phyloP scores from a whole-genome alignment of 768 basidiomycete genomes.

The Fistulinella prunicolor region DNA sequence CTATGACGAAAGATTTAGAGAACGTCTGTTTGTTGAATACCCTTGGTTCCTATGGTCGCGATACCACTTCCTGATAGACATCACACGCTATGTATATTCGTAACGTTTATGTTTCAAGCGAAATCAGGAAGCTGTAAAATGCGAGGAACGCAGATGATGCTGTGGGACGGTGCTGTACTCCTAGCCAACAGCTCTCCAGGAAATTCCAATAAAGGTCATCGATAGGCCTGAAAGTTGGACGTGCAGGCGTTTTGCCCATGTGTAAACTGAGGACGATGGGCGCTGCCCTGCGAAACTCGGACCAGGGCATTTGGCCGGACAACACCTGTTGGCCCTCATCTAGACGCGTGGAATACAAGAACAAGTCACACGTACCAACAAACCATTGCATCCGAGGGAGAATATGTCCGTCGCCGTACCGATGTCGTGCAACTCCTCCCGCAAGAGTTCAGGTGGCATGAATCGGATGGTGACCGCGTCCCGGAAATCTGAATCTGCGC shows the following conservation, averaged over 20 bases:
- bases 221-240: conserved; percentile 3
- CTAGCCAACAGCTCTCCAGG: conserved; percentile 11
- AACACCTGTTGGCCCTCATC: conserved; percentile 5
- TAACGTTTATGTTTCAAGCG: neutral
- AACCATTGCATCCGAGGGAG: conserved; percentile 14
- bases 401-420: conserved; percentile 6
- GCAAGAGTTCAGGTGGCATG: conserved; percentile 13
- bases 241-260: conserved; percentile 2
- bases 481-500: conserved; percentile 9
- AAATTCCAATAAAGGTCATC: conserved; percentile 10
- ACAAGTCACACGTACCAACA: neutral
- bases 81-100: too few species aligned
- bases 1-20: conserved; percentile 9
- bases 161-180: conserved; percentile 8
- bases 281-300: conserved; percentile 6
- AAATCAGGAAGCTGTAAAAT: conserved; percentile 8
- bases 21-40: conserved; percentile 9
- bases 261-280: conserved; percentile 5
- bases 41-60: conserved; percentile 1
- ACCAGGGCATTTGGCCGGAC: conserved; percentile 14
- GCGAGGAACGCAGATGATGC: conserved; percentile 12
- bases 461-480: conserved; percentile 12
- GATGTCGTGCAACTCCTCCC: neutral
- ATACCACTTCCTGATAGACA: neutral
- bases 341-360: neutral